phyloP scores from a whole-genome alignment of 1,139 yeast species.

The Saccharomycopsis hybrid region DNA sequence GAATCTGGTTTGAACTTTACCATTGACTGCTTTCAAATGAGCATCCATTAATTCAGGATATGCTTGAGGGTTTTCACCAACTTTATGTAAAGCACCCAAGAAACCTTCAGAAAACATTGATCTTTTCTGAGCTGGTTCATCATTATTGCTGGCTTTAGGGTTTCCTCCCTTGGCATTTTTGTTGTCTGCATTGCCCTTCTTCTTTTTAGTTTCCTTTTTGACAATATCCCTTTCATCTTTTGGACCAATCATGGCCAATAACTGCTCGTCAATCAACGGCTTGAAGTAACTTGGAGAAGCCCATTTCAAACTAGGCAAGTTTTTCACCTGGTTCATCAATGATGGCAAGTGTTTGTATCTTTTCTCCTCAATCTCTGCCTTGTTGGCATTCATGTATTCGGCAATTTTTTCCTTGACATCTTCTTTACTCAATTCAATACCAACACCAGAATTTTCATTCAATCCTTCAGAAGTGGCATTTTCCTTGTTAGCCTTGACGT shows the following conservation, averaged over 20 bases:
- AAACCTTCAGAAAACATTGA: slow-evolving; percentile 96
- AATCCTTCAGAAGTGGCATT: slow-evolving; percentile 40
- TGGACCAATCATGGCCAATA: slow-evolving; percentile 74
- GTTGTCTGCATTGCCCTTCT: slow-evolving; percentile 23
- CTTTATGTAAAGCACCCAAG: slow-evolving; percentile 88
- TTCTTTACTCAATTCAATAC: slow-evolving; percentile 60
- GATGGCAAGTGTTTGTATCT: slow-evolving; percentile 76
- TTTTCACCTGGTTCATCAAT: slow-evolving; percentile 70
- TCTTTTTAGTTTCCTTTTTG: slow-evolving; percentile 68
- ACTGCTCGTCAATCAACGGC: slow-evolving; percentile 74
- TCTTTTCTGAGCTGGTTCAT: slow-evolving; percentile 35
- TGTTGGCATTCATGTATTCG: slow-evolving; percentile 52
- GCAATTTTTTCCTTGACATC: slow-evolving; percentile 55
- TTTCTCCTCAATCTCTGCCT: slow-evolving; percentile 53
- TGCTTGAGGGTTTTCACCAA: slow-evolving; percentile 91
- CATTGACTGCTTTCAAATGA: slow-evolving; percentile 72
- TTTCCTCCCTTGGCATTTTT: slow-evolving; percentile 27
- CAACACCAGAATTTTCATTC: slow-evolving; percentile 72
- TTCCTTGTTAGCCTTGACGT: slow-evolving; percentile 45
- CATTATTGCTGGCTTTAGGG: slow-evolving; percentile 28
- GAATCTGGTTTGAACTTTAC: slow-evolving; percentile 85
- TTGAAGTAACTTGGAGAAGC: slow-evolving; percentile 84
- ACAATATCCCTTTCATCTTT: slow-evolving; percentile 90
- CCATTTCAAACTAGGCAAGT: slow-evolving; percentile 75
- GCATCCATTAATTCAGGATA: slow-evolving; percentile 77